phyloP scores from a whole-genome alignment of 495 filamentous ascomycete species.

The Penicillium silybi region DNA sequence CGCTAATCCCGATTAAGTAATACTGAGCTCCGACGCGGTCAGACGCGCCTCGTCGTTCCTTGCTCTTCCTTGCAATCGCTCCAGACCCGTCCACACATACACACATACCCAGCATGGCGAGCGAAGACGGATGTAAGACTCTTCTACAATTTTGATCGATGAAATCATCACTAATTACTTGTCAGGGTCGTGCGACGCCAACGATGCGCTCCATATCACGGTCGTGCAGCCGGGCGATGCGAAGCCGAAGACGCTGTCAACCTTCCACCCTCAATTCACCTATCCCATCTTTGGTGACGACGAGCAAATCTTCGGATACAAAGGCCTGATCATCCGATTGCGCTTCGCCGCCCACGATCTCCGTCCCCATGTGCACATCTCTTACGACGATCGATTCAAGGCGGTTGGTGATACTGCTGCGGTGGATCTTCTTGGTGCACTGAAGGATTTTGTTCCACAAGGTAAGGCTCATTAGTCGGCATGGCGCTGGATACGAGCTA shows the following conservation, averaged over 20 bases:
- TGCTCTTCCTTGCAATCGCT: not conserved
- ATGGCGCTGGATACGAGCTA: not conserved
- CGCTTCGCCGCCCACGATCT: slow-evolving; percentile 79
- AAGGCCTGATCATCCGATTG: slow-evolving; percentile 68
- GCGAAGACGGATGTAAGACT: slow-evolving; percentile 50
- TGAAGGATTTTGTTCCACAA: slow-evolving; percentile 66
- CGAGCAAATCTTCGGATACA: slow-evolving; percentile 88
- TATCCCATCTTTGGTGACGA: slow-evolving; percentile 90
- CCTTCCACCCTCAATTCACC: slow-evolving; percentile 82
- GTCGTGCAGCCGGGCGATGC: slow-evolving; percentile 56
- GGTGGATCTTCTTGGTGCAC: slow-evolving; percentile 57
- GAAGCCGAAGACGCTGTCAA: slow-evolving; percentile 53
- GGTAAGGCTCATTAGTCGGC: slow-evolving; percentile 36
- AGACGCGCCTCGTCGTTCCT: slow-evolving; percentile 12
- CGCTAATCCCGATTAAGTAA: slow-evolving; percentile 26
- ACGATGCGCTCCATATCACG: slow-evolving; percentile 68
- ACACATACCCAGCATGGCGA: slow-evolving; percentile 33
- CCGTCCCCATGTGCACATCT: slow-evolving; percentile 67
- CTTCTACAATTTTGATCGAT: not conserved
- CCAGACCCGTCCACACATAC: slow-evolving; percentile 1
- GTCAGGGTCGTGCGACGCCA: slow-evolving; percentile 70
- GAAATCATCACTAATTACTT: slow-evolving; percentile 9
- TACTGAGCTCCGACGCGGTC: slow-evolving; percentile 19
- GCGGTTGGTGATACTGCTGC: slow-evolving; percentile 66
- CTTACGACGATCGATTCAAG: slow-evolving; percentile 70